phyloP scores from a whole-genome alignment of 305 asterid species.

The Withania somnifera region DNA sequence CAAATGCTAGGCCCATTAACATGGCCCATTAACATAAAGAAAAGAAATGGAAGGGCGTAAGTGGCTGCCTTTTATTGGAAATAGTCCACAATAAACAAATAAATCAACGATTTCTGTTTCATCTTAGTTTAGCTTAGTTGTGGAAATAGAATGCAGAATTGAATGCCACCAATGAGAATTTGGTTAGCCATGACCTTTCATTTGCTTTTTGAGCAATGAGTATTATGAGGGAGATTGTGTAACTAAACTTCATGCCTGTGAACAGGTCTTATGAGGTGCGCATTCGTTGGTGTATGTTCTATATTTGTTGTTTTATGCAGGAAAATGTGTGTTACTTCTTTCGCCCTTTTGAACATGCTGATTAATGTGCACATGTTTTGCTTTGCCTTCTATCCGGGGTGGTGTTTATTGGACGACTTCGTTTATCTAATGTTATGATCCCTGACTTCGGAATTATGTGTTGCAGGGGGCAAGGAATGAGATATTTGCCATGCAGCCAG shows the following conservation, averaged over 20 bases:
- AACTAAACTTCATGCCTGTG: not conserved
- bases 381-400: not conserved
- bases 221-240: not conserved
- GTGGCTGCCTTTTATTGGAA: not conserved
- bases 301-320: not conserved
- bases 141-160: not conserved
- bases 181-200: not conserved
- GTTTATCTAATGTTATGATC: not conserved
- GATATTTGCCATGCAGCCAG: constrained; percentile 97
- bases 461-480: constrained; percentile 95
- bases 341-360: not conserved
- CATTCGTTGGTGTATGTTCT: not conserved
- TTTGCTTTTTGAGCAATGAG: not conserved
- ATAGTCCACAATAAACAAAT: not conserved
- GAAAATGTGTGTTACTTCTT: not conserved
- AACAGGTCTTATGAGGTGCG: not conserved
- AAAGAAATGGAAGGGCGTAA: not conserved
- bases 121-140: not conserved
- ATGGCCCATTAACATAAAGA: not conserved
- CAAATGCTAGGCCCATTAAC: not conserved
- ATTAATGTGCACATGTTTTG: not conserved
- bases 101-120: not conserved
- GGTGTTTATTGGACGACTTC: not conserved
- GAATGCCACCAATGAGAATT: not conserved
- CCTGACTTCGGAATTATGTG: constrained; percentile 2